Conservation (phyloP, 164 flowering plant genomes). For the Vitis riparia region DNA sequence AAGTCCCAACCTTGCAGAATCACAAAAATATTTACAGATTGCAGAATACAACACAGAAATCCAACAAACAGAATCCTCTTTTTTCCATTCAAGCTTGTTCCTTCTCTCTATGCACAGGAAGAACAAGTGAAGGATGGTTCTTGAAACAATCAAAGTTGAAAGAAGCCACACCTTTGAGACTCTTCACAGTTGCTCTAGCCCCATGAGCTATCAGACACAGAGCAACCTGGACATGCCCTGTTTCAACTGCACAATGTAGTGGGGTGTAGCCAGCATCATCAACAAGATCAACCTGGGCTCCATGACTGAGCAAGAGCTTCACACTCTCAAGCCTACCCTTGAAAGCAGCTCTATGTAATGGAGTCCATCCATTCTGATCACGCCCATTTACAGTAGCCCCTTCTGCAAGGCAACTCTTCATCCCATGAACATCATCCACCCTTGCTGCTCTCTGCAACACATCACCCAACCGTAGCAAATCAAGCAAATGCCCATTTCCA, state of each 20-base stretch:
- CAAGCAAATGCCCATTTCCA: slow-evolving; percentile 40
- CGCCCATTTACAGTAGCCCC: slow-evolving; percentile 54
- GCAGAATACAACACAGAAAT: no score
- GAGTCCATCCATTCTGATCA: slow-evolving; percentile 85
- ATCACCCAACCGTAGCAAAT: slow-evolving; percentile 46
- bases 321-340: slow-evolving; percentile 61
- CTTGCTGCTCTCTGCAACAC: slow-evolving; percentile 58
- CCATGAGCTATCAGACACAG: slow-evolving; percentile 48
- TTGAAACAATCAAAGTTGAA: slow-evolving; percentile 27
- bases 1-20: background rate
- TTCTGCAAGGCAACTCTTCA: slow-evolving; percentile 51
- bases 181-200: slow-evolving; percentile 41
- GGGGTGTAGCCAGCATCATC: slow-evolving; percentile 69
- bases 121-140: slow-evolving; percentile 28
- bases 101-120: slow-evolving; percentile 22
- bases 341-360: slow-evolving; percentile 77
- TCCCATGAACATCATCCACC: slow-evolving; percentile 41
- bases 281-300: slow-evolving; percentile 49
- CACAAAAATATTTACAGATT: no score
- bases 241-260: slow-evolving; percentile 65
- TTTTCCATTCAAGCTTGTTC: slow-evolving; percentile 18
- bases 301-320: slow-evolving; percentile 48
- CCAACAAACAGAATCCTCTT: no score
- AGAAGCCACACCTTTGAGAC: slow-evolving; percentile 29
- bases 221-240: slow-evolving; percentile 59